Percentiles rank a stretch among this genome's conserved stretches.
Conservation (phyloP, 2,329 filamentous ascomycete genomes). For the Diaporthe destruens region DNA sequence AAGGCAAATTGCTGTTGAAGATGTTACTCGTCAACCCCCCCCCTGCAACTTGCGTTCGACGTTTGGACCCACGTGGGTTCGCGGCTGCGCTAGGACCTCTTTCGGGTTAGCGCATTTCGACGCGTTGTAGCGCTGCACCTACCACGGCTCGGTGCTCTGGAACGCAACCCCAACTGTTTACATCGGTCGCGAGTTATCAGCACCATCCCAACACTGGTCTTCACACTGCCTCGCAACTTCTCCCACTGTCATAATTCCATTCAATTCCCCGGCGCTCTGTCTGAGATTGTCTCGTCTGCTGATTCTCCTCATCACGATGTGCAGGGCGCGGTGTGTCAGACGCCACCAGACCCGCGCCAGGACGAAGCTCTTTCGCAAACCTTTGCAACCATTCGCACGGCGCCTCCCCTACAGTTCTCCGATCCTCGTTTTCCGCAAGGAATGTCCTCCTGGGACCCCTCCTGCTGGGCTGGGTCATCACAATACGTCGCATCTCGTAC, state of each 20-base stretch:
- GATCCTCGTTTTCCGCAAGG: conserved; percentile 77
- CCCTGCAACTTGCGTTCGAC: background rate
- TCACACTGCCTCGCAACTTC: conserved; percentile 47
- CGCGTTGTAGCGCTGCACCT: conserved; percentile 29
- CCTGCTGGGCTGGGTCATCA: conserved; percentile 53
- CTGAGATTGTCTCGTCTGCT: conserved; percentile 48
- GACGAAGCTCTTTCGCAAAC: conserved; percentile 61
- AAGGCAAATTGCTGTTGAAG: background rate
- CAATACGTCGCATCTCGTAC: conserved; percentile 71
- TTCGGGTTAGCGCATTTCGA: conserved; percentile 9
- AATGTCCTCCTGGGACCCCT: conserved; percentile 68
- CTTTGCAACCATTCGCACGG: conserved; percentile 66
- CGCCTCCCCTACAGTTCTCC: conserved; percentile 86
- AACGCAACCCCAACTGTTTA: background rate
- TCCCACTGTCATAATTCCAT: conserved; percentile 37
- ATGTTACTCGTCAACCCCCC: background rate
- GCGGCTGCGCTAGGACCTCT: background rate
- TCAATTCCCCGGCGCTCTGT: conserved; percentile 45
- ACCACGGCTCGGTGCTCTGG: background rate
- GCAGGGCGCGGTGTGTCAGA: conserved; percentile 44
- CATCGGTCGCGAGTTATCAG: background rate
- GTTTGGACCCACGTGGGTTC: background rate
- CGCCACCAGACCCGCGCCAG: conserved; percentile 45
- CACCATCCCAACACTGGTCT: conserved; percentile 41
- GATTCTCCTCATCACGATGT: conserved; percentile 52